Base-by-base conservation (phyloP, 1,284 basidiomycete species). In the Marasmius tenuissimus region DNA sequence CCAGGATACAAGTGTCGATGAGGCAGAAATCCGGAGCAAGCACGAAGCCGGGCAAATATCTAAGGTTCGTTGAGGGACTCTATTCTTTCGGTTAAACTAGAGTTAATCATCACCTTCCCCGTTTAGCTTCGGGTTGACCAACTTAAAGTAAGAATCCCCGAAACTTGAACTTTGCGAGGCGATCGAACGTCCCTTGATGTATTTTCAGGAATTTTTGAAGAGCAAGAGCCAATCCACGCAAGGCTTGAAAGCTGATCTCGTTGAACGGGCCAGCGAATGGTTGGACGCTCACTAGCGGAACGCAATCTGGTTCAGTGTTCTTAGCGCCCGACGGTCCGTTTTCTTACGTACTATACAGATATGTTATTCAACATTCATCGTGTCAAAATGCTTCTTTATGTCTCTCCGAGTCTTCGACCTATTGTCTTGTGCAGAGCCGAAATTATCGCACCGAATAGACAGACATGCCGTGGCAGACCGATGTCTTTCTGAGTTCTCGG, bases 91-190 rank as follows among this genome's bases (percentile, higher is more conserved):
- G 54, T 62, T n/a, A 54, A 42, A 33, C 27, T 63, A 57, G 49
- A 42, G 66, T 48, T 62, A 18, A 40, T 10, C 35, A 38, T 10
- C 35, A 34, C 22, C 7, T 22, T n/a, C 42, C 18, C 58, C 40
- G 45, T 66, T 59, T 67, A 94, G 92, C 77, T 92, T 63, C 87
- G 85, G 45, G 89, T 92, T 60, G 88, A 88, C 71, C 89, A 94
- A 66, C 76, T 95, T 57, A 92, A 89, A 81, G 91, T 91, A 45
- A 27, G 27, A 27, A 27, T 27, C 45, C 16, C n/a, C 12, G 40
- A 42, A 47, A 47, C 11, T 20, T 49, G 3, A 11, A 16, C 11
- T 35, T 16, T 14, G 27, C 27, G 20, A 16, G 20, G 57, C 2
- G 12, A 47, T 18, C 33, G 22, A 52, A n/a, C 11, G 18, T 33